Evolutionary conservation across 2,329 filamentous ascomycete species (phyloP).

Genomic region (Mycosphaerelloides madeirae): DNA sequence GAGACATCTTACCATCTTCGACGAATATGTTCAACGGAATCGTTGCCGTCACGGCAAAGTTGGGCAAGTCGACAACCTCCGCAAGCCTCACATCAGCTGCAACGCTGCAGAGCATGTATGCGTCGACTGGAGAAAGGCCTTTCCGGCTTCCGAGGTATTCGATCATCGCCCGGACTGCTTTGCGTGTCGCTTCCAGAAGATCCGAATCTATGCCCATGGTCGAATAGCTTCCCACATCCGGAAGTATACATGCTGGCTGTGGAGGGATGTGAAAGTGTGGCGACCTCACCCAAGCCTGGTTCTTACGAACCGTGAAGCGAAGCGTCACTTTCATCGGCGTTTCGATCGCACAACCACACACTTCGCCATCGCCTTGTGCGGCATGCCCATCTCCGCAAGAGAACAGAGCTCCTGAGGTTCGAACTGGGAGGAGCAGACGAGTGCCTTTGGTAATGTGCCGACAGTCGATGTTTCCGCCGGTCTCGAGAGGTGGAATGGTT

Average conservation of each 20-base stretch:
- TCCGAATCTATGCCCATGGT: constrained; percentile 17
- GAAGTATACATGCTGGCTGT: constrained; percentile 5
- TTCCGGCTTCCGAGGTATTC: constrained; percentile 11
- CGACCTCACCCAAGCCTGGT: constrained; percentile 11
- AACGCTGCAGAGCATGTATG: constrained; percentile 21
- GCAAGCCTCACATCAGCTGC: constrained; percentile 16
- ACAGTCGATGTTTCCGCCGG: constrained; percentile 20
- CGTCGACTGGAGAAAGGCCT: constrained; percentile 12
- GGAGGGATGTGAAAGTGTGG: constrained; percentile 16
- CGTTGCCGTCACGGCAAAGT: constrained; percentile 16
- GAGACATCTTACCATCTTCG: not conserved
- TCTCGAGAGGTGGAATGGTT: constrained; percentile 16
- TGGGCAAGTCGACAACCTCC: constrained; percentile 21
- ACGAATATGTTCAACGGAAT: constrained; percentile 17
- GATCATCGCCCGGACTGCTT: constrained; percentile 20
- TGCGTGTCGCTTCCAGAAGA: constrained; percentile 16
- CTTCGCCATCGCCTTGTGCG: constrained; percentile 19
- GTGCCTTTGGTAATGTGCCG: constrained; percentile 18
- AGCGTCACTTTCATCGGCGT: constrained; percentile 15
- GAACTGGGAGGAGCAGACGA: constrained; percentile 14
- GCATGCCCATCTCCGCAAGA: constrained; percentile 22
- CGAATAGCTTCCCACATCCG: constrained; percentile 16
- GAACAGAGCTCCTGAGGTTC: constrained; percentile 14
- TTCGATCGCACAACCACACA: constrained; percentile 18
- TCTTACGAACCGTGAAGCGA: constrained; percentile 14